Percentiles rank a stretch among this genome's conserved stretches.
Conservation (phyloP, 2,329 filamentous ascomycete genomes). For the Colletotrichum sp. region DNA sequence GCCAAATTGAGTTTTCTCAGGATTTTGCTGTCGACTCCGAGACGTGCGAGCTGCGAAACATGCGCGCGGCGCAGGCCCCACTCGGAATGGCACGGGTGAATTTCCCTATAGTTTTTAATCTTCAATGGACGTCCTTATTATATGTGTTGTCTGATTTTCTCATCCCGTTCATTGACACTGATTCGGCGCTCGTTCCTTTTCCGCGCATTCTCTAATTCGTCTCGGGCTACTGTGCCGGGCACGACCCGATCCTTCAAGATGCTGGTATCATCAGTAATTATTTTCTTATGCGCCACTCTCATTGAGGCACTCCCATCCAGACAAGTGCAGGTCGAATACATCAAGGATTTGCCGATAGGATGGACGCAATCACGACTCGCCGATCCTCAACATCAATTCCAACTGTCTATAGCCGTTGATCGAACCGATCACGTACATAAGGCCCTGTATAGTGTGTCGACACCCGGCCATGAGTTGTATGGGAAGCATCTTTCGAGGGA, state of each 20-base stretch:
- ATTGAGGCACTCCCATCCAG: background rate
- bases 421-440: constrained; percentile 39
- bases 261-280: background rate
- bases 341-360: background rate
- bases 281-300: background rate
- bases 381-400: background rate
- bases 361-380: background rate
- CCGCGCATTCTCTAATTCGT: background rate
- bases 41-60: background rate
- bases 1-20: background rate
- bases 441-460: constrained; percentile 52
- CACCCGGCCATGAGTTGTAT: constrained; percentile 50
- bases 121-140: background rate
- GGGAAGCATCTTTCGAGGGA: constrained; percentile 53
- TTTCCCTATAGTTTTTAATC: rapidly evolving
- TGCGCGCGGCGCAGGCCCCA: background rate
- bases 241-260: background rate
- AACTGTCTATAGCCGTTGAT: background rate
- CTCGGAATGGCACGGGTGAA: background rate
- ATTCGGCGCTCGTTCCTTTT: background rate
- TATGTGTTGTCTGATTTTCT: background rate
- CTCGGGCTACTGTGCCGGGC: background rate
- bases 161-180: rapidly evolving
- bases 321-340: background rate
- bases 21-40: background rate